Percentiles rank a stretch among this genome's conserved stretches.
Conservation (phyloP, 306 rosid genomes). For the Quercus rubra region DNA sequence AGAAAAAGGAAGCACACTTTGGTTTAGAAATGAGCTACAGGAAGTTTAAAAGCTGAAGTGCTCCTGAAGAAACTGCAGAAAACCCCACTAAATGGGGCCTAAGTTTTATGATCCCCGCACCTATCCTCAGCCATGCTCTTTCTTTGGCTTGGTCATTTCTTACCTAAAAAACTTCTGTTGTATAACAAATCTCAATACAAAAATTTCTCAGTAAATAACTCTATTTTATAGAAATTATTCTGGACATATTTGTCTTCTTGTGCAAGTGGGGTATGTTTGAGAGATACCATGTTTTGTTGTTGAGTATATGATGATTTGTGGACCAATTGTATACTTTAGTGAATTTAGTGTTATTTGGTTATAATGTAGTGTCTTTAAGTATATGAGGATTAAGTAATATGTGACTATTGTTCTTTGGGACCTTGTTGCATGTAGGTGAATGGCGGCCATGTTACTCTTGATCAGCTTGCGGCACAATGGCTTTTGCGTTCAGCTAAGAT, state of each 20-base stretch:
- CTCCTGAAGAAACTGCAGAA: not conserved
- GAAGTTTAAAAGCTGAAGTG: too few species aligned
- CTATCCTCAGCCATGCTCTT: not conserved
- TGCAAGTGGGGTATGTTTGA: not conserved
- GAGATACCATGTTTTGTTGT: not conserved
- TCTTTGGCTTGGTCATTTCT: not conserved
- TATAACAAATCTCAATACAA: not conserved
- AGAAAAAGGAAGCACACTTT: not conserved
- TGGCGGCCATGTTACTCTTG: conserved; percentile 50
- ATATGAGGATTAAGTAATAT: not conserved
- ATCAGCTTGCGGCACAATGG: conserved; percentile 76
- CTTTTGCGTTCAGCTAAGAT: conserved; percentile 51
- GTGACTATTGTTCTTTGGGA: conserved; percentile 23
- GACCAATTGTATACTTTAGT: not conserved
- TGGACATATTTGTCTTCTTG: not conserved
- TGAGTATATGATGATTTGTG: not conserved
- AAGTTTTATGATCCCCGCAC: too few species aligned
- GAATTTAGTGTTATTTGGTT: not conserved
- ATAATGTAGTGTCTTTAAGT: not conserved
- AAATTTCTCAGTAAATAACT: not conserved
- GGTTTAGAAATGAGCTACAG: not conserved
- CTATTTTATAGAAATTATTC: too few species aligned
- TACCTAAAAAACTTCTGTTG: not conserved
- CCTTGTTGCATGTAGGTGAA: conserved; percentile 59
- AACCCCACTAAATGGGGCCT: not conserved